Percentiles rank a stretch among this genome's conserved stretches.
phyloP scores from a whole-genome alignment of 257 asterid species.

The Perilla frutescens region DNA sequence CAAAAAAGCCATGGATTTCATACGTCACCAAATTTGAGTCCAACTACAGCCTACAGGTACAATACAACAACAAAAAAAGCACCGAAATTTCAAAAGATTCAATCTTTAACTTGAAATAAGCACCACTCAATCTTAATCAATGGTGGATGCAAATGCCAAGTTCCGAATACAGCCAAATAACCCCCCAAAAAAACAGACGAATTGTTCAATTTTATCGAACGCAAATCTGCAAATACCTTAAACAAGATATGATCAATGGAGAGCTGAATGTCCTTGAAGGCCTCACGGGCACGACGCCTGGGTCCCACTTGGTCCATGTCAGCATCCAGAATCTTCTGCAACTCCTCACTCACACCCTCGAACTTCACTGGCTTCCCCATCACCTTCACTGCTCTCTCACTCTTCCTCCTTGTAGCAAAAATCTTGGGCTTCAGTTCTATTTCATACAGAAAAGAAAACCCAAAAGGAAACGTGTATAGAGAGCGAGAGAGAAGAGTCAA shows the following conservation, averaged over 20 bases:
- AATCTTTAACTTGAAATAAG: not conserved
- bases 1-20: not conserved
- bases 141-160: not conserved
- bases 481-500: not conserved
- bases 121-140: conserved; percentile 8
- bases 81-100: not conserved
- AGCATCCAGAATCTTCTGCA: conserved; percentile 70
- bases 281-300: conserved; percentile 88
- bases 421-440: conserved; percentile 28
- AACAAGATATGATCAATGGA: conserved; percentile 87
- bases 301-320: conserved; percentile 78
- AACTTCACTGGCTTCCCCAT: conserved; percentile 62
- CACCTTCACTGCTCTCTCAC: conserved; percentile 12
- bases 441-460: conserved; percentile 9
- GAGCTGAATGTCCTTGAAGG: conserved; percentile 80
- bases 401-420: conserved; percentile 21
- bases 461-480: not conserved
- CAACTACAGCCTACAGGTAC: not conserved
- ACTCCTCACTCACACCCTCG: conserved; percentile 61
- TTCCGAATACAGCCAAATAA: not conserved
- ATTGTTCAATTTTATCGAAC: not conserved
- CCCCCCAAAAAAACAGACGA: not conserved
- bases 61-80: not conserved
- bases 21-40: not conserved
- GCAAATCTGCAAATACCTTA: conserved; percentile 53